Base-by-base conservation (phyloP, 2,329 filamentous ascomycete species). In the Magnaporthiopsis incrustans region DNA sequence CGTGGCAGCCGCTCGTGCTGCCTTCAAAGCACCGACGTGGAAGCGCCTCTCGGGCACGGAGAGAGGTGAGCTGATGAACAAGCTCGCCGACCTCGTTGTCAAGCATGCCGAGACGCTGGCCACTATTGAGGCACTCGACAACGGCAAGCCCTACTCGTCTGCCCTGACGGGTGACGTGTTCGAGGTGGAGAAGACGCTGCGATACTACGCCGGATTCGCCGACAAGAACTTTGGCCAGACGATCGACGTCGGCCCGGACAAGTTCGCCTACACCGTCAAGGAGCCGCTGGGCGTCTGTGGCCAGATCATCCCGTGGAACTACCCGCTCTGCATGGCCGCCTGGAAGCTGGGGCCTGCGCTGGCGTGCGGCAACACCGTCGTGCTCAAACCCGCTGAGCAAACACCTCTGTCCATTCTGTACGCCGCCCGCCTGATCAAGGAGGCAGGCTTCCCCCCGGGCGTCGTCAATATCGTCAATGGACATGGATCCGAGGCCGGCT, bases 281-380 rank as follows among this genome's bases (percentile, higher is more conserved):
- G 87, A 94, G 75, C 90, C 91, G 2, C 77, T 94, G 44, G 91
- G 91, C 56, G 90, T 95, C 0, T 90, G 89, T 68, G 90, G 84
- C 15, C 82, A 82, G 74, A 92, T 93, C 67, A 91, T 91, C 66
- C 89, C 90, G 11, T 94, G 90, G 89, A 94, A 94, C 74, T 91
- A 89, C 68, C 90, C 91, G 1, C 79, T 94, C 1, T 81, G 82
- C 26, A 92, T 93, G 85, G 88, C 89, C 22, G 86, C 86, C 6
- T 90, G 89, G 88, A 92, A 92, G 73, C 81, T 92, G 67, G 89
- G 88, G 26, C 89, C 90, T 18, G 85, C 85, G n/a, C 72, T 88
- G 57, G 84, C 84, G 62, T 83, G 84, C 67, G 86, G 86, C 65
- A 88, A 88, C 74, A 85, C 84, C 2, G 77, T 88, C 62, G 78